Evolutionary conservation across 345 rosid species (phyloP), one percentile per base, ranked within the genome.

Genomic region (Bretschneidera sinensis): DNA sequence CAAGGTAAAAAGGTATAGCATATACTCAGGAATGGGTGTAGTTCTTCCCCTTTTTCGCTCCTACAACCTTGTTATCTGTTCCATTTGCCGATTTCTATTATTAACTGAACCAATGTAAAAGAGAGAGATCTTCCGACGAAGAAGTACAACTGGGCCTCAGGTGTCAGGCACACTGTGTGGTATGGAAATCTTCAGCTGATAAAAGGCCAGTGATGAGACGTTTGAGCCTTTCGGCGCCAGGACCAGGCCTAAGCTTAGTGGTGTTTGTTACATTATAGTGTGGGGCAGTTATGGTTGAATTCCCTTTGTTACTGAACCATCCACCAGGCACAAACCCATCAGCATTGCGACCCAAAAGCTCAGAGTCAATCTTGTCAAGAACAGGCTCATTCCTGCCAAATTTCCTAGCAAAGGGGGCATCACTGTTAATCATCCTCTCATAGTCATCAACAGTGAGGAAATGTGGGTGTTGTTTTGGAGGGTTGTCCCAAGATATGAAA

Each of bases 401-500:
- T 73, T 89, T 92, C 58, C 98, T 70, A 0, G 96, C 98, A 51
- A 92, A 92, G 2, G 98, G 95, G 1, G 89, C 87, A 35, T 79
- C 79, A 78, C 96, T 92, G 35, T 81, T 69, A 13, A 89, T 83
- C 95, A 89, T 92, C 49, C 72, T 77, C 51, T 67, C 77, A 48
- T 65, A 89, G 68, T 92, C 95, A 13, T 81, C 55, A 22, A 66
- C 54, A 0, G 89, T 75, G 50, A 92, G 84, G 76, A 82, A 86
- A 82, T 89, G 91, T 0, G 96, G 98, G 67, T 92, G 98, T 25
- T 92, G 98, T 73, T 82, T 86, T 0, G 96, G 98, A 56, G 96
- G 98, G 68, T 78, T 86, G 76, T 78, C 98, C 98, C 96, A 92
- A 13, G 95, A 72, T 71, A 92, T 92, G 87, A 86, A 92, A 73